Percentiles rank a stretch among this genome's conserved stretches.
These are phyloP conservation scores for Pyrenochaeta sp. DNA, from an alignment of 2,329 filamentous ascomycete species.

Conservation along the genomic window DNA sequence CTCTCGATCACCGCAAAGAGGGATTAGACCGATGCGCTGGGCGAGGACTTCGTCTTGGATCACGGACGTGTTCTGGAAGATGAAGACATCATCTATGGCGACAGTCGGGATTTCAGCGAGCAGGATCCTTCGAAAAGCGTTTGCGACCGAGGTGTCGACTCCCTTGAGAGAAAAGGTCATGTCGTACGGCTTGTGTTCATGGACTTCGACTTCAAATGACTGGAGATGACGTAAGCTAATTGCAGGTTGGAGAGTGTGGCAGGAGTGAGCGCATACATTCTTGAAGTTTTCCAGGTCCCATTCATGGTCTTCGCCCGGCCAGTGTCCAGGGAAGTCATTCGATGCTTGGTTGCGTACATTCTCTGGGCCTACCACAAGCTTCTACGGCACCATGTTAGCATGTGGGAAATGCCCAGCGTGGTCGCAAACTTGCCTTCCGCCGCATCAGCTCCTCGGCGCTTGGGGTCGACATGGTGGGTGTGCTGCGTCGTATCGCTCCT, in stretches of 20 bases:
- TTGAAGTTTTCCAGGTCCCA: conserved; percentile 80
- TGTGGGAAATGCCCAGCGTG: not conserved
- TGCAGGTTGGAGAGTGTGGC: not conserved
- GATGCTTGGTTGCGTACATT: conserved; percentile 89
- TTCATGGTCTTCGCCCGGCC: conserved; percentile 82
- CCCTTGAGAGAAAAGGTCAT: conserved; percentile 90
- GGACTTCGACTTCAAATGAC: conserved; percentile 78
- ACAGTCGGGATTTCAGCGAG: conserved; percentile 93
- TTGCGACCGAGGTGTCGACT: conserved; percentile 90
- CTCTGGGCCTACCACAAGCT: conserved; percentile 86
- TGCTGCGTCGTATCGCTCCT: too few relatives aligned
- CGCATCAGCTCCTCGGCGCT: conserved; percentile 63
- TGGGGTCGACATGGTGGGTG: conserved; percentile 57
- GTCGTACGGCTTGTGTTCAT: conserved; percentile 79
- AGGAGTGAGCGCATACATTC: conserved; percentile 49
- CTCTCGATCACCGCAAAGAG: conserved; percentile 79
- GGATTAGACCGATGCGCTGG: conserved; percentile 87
- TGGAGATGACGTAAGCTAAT: conserved; percentile 36
- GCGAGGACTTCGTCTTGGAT: conserved; percentile 97
- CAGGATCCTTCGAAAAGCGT: conserved; percentile 95
- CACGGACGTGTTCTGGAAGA: conserved; percentile 96
- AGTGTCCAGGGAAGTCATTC: conserved; percentile 91
- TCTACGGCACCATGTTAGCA: conserved; percentile 59
- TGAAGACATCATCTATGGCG: conserved; percentile 91
- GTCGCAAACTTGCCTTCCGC: conserved; percentile 63